Evolutionary conservation across 2,329 filamentous ascomycete genomes (phyloP), one percentile per base, ranked within the genome.

Genomic region (Pseudogymnoascus sp.): DNA sequence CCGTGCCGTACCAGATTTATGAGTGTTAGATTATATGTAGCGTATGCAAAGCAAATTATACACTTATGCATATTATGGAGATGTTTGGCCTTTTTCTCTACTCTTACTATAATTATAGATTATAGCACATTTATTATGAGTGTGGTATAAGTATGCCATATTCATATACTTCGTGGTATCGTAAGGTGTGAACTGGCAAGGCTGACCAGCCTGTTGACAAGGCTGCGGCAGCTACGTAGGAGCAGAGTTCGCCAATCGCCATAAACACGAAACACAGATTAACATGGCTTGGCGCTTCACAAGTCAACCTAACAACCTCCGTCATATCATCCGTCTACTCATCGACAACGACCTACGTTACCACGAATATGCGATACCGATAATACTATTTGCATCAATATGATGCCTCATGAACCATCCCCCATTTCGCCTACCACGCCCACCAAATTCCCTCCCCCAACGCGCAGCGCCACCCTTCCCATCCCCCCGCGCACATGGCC

Each of bases 391-490:
- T 44, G 35, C 59, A 61, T 61, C 35, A 61, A 61, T 61, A 61
- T 61, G 59, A 44, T 61, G 33, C 59, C 59, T 38, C 59, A 61
- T 13, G 35, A 61, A 14, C n/a, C 59, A 61, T 61, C 59, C 19
- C 59, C 59, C 59, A 61, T 61, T 13, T 61, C 59, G 6, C 59
- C 59, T 16, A 61, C 59, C 24, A 61, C 59, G 26, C 59, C 61
- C 14, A 47, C 29, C 26, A 44, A 33, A 56, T 44, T 67, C n/a
- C 66, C 69, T 33, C 67, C 70, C n/a, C 62, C 72, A 4, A 68
- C 65, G 24, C 65, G 70, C 61, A 68, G 67, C 56, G 64, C 67
- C 3, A 71, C 70, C 37, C 63, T 70, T 11, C 14, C 70, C 68
- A 7, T 59, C 47, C 21, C 60, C 38, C 29, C 40, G 56, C 59